Percentiles rank a stretch among this genome's conserved stretches.
Evolutionary conservation across 345 rosid species (phyloP).

Genomic region (Melastoma malabathricum): DNA sequence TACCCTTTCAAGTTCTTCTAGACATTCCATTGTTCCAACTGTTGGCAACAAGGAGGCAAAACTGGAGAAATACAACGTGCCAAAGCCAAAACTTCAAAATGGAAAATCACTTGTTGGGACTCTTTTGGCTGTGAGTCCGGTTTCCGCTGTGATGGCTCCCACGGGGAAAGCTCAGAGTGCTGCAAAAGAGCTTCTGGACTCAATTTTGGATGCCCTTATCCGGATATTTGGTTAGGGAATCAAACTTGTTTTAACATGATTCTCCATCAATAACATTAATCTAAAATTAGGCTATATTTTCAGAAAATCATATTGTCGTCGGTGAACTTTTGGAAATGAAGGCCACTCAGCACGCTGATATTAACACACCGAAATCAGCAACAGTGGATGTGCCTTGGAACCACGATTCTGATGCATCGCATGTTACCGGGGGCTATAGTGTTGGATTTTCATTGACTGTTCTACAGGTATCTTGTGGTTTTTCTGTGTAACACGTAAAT

Average conservation of each 20-base stretch:
- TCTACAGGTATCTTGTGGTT: slow-evolving; percentile 51
- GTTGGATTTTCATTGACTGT: slow-evolving; percentile 90
- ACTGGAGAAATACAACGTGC: slow-evolving; percentile 47
- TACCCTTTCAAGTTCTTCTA: slow-evolving; percentile 48
- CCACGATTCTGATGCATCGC: slow-evolving; percentile 67
- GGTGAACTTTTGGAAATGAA: slow-evolving; percentile 87
- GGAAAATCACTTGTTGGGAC: slow-evolving; percentile 53
- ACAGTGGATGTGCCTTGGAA: slow-evolving; percentile 53
- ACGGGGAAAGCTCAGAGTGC: slow-evolving; percentile 87
- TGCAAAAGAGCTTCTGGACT: slow-evolving; percentile 83
- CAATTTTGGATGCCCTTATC: slow-evolving; percentile 68
- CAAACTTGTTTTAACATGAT: slow-evolving; percentile 8
- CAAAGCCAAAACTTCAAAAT: slow-evolving; percentile 70
- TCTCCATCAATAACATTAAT: slow-evolving; percentile 4
- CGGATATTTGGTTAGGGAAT: slow-evolving; percentile 67
- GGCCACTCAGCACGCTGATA: slow-evolving; percentile 41
- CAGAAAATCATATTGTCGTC: slow-evolving; percentile 86
- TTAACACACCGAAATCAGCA: slow-evolving; percentile 56
- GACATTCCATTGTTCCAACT: slow-evolving; percentile 41
- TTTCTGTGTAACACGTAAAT: too few species aligned
- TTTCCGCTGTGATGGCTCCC: slow-evolving; percentile 92
- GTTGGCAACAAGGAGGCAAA: slow-evolving; percentile 45
- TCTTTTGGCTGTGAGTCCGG: slow-evolving; percentile 87
- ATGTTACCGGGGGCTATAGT: slow-evolving; percentile 85
- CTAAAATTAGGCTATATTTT: slow-evolving; percentile 10